Evolutionary conservation across 179 eudicot species (phyloP).

Genomic region (Heliamphora pulchella): DNA sequence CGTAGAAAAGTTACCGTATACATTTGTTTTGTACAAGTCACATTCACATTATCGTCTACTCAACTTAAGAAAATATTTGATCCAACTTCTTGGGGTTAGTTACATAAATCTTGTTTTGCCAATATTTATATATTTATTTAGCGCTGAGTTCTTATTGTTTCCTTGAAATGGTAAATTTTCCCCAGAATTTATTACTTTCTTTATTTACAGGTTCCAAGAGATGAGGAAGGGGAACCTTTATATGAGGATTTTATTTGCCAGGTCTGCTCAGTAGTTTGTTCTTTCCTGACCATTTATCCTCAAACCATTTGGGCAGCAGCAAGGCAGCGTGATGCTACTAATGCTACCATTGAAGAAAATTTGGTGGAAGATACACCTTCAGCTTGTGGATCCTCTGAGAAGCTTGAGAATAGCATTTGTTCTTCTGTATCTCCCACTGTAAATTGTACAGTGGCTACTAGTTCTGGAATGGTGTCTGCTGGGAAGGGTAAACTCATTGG

Average conservation of each 20-base stretch:
- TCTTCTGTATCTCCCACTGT: slow-evolving; percentile 18
- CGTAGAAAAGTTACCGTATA: background rate
- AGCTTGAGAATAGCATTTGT: slow-evolving; percentile 17
- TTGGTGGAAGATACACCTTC: slow-evolving; percentile 28
- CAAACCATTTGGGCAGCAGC: slow-evolving; percentile 42
- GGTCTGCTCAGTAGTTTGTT: slow-evolving; percentile 51
- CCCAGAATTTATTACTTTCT: background rate
- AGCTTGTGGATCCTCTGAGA: slow-evolving; percentile 7
- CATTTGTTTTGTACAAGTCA: background rate
- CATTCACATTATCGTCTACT: background rate
- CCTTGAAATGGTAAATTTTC: background rate
- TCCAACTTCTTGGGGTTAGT: background rate
- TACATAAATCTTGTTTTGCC: background rate
- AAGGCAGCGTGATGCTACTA: slow-evolving; percentile 29
- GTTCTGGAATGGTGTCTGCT: slow-evolving; percentile 23
- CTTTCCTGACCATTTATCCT: slow-evolving; percentile 67
- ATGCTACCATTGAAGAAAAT: slow-evolving; percentile 41
- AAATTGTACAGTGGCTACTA: slow-evolving; percentile 9
- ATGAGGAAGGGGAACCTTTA: slow-evolving; percentile 74
- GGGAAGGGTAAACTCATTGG: slow-evolving; percentile 24
- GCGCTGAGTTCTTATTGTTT: background rate
- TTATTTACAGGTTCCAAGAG: slow-evolving; percentile 63
- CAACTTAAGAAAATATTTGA: background rate
- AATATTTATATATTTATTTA: background rate
- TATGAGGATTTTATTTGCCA: slow-evolving; percentile 86